Evolutionary conservation across 768 basidiomycete genomes (phyloP), one percentile per base, ranked within the genome.

Genomic region (Arthromyces matolae): DNA sequence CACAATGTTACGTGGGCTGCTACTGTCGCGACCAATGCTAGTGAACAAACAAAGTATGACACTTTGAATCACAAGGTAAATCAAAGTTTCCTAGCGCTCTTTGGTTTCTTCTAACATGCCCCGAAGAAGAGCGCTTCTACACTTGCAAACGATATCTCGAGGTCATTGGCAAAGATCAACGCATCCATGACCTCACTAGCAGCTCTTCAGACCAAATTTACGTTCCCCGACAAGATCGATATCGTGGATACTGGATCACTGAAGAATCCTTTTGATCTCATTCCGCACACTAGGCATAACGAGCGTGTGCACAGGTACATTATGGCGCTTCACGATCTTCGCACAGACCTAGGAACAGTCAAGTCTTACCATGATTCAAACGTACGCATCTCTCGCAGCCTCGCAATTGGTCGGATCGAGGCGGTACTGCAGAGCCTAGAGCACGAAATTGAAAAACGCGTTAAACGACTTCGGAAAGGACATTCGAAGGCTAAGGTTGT

Each of bases 221-320:
- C n/a, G 8, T 49, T 49, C 19, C 47, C 47, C 9, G 34, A 49
- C 25, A 22, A 20, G n/a, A 42, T 42, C 10, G 47, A 48, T 31
- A 27, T 48, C 32, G 6, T 23, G 10, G 47, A 42, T 32, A 12
- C 28, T 27, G 34, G 27, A 6, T 29, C 39, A 22, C 37, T 20
- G 6, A 47, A 39, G 27, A 36, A 39, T 2, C 36, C 46, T 1
- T 31, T 47, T 22, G 46, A 47, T 19, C 31, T 27, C 36, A 29
- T 49, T 25, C 25, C 47, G 22, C 33, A 33, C 29, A 49, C 47
- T 25, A 42, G 34, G 19, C 24, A 34, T 27, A 49, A 49, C 40
- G 34, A 49, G 20, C 7, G 8, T n/a, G 24, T 49, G 4, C 34
- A 42, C 34, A n/a, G 8, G n/a, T 42, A 42, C 16, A 27, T 49